These are phyloP conservation scores for Trichosporon inkin DNA, from an alignment of 1,284 basidiomycete species.

Conservation along the genomic window DNA sequence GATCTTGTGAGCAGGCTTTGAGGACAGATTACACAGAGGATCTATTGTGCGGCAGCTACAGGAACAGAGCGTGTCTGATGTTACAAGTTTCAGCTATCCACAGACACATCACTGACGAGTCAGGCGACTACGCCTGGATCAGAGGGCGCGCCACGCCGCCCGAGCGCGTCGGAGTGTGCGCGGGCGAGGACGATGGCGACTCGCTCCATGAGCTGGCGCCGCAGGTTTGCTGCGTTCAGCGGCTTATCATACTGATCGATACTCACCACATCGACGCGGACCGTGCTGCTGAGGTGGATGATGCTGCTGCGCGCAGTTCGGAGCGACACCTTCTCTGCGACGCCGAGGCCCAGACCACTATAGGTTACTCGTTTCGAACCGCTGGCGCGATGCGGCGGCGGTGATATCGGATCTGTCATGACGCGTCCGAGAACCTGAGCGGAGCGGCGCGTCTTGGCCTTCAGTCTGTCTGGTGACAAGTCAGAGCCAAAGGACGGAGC, in stretches of 20 bases:
- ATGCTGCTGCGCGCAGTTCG: not conserved
- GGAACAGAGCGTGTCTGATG: conserved; percentile 6
- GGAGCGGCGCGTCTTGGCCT: not conserved
- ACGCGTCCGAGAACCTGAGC: not conserved
- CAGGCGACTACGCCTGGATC: not conserved
- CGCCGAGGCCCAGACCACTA: not conserved
- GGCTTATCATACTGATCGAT: too few relatives aligned
- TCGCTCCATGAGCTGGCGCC: not conserved
- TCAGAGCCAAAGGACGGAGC: not conserved
- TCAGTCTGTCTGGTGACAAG: not conserved
- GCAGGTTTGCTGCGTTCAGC: not conserved
- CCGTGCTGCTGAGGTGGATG: not conserved
- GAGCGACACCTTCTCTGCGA: conserved; percentile 1
- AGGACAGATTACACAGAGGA: not conserved
- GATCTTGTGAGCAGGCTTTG: conserved; percentile 41
- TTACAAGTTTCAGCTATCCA: not conserved
- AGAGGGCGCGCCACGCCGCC: not conserved
- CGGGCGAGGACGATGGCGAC: not conserved
- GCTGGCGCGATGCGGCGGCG: not conserved
- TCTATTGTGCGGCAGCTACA: not conserved
- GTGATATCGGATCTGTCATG: not conserved
- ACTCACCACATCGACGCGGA: not conserved
- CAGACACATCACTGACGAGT: not conserved
- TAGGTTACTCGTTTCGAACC: not conserved
- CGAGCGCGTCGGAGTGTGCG: not conserved